Percentiles rank a stretch among this genome's conserved stretches.
Conservation (phyloP, 306 rosid species). For the Aeschynomene evenia region DNA sequence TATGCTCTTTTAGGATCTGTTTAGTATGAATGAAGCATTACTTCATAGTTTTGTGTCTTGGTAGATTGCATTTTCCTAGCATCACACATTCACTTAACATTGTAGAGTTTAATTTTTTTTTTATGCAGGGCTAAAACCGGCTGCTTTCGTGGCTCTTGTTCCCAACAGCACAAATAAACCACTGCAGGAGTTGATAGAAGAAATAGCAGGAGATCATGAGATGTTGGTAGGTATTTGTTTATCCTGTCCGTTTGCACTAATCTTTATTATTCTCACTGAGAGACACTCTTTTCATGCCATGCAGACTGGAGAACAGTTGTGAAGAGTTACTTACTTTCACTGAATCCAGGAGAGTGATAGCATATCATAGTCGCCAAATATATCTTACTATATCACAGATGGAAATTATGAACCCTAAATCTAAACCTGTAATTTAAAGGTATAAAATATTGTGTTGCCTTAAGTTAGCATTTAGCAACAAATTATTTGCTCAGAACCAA, state of each 20-base stretch:
- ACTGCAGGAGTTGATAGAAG: conserved; percentile 69
- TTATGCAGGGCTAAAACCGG: conserved; percentile 73
- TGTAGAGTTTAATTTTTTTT: background rate
- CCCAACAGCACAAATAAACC: conserved; percentile 86
- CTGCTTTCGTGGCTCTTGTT: conserved; percentile 90
- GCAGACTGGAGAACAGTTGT: conserved; percentile 50
- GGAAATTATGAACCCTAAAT: background rate
- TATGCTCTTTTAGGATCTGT: background rate
- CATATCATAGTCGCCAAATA: background rate
- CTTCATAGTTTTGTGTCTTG: background rate
- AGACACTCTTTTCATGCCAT: background rate
- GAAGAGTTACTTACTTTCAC: conserved; percentile 4
- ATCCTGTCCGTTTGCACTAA: background rate
- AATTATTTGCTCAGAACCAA: background rate
- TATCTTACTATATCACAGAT: background rate
- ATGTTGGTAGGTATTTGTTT: conserved; percentile 54
- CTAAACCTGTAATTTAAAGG: background rate
- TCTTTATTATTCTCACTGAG: background rate
- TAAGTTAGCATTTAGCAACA: background rate
- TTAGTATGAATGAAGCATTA: background rate
- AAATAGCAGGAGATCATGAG: conserved; percentile 84
- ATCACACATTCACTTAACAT: background rate
- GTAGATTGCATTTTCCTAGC: background rate
- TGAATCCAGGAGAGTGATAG: background rate
- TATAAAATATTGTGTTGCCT: background rate